These are phyloP conservation scores for Rosa rugosa DNA, from an alignment of 306 rosid species.

Conservation along the genomic window DNA sequence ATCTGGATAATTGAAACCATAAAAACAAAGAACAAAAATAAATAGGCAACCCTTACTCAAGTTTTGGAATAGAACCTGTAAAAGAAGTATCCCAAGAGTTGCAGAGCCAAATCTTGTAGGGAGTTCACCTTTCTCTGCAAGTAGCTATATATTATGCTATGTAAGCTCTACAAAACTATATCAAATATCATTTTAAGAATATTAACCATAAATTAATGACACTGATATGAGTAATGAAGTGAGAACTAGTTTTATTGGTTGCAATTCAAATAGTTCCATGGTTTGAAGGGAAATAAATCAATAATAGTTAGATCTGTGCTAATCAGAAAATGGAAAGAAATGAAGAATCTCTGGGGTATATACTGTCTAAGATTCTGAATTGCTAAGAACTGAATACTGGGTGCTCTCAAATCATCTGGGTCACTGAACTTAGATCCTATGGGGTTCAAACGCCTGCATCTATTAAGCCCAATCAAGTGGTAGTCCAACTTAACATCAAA, in stretches of 20 bases:
- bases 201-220: conserved; percentile 12
- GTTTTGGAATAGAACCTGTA: conserved; percentile 63
- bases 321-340: conserved; percentile 2
- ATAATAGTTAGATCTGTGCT: not conserved
- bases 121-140: conserved; percentile 99
- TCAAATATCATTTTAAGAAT: conserved; percentile 30
- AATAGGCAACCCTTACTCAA: not conserved
- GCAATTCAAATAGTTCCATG: not conserved
- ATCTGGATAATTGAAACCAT: conserved; percentile 20
- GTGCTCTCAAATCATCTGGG: not conserved
- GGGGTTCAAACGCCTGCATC: not conserved
- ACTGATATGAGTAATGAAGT: not conserved
- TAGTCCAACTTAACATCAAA: not conserved
- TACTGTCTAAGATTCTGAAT: not conserved
- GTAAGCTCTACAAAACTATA: conserved; percentile 31
- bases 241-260: not conserved
- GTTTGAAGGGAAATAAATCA: not conserved
- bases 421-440: not conserved
- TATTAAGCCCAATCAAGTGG: not conserved
- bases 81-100: conserved; percentile 91
- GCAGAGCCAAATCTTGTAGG: conserved; percentile 98
- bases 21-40: conserved; percentile 11
- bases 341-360: not conserved
- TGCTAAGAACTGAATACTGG: not conserved
- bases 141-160: conserved; percentile 63